A percentile compares a stretch with the other conserved stretches of the same genome.
These are phyloP conservation scores for Trichoderma hamatum DNA, from an alignment of 2,329 filamentous ascomycete species.

Conservation along the genomic window DNA sequence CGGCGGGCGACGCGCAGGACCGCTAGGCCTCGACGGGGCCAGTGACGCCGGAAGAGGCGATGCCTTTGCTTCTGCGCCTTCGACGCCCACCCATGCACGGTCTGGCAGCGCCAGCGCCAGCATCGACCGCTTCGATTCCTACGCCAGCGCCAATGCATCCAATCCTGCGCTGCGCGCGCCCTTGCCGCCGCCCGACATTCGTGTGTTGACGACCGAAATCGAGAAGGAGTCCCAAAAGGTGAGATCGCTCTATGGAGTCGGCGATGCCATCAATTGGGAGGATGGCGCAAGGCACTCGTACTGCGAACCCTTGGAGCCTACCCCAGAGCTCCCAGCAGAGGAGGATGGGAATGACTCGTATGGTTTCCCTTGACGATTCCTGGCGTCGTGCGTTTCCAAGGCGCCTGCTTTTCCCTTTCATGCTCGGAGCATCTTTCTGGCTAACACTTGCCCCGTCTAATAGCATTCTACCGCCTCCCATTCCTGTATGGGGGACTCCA, in stretches of 20 bases:
- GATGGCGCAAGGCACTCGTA: constrained; percentile 53
- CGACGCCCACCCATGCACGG: constrained; percentile 19
- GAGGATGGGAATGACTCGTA: constrained; percentile 60
- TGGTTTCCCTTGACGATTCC: constrained; percentile 52
- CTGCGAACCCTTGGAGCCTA: constrained; percentile 53
- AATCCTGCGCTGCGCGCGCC: constrained; percentile 1
- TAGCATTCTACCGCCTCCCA: constrained; percentile 35
- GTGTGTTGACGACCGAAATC: constrained; percentile 56
- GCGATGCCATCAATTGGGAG: constrained; percentile 57
- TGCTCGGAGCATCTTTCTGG: constrained; percentile 35
- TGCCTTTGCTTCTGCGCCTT: constrained; percentile 13
- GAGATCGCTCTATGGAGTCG: constrained; percentile 66
- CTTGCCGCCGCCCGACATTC: constrained; percentile 51
- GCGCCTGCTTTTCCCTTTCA: neutral
- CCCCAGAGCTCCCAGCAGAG: constrained; percentile 55
- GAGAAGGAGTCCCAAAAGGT: constrained; percentile 69
- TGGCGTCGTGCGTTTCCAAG: constrained; percentile 24
- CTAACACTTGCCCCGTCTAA: constrained; percentile 29
- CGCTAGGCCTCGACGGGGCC: constrained; percentile 24
- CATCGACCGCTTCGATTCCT: constrained; percentile 22
- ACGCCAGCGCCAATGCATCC: neutral
- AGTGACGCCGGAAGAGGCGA: constrained; percentile 29
- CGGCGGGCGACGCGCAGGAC: constrained; percentile 47
- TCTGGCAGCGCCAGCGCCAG: constrained; percentile 17
- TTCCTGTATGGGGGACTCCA: constrained; percentile 43